Evolutionary conservation across 306 rosid genomes (phyloP), one percentile per base, ranked within the genome.

Genomic region (Senna tora): DNA sequence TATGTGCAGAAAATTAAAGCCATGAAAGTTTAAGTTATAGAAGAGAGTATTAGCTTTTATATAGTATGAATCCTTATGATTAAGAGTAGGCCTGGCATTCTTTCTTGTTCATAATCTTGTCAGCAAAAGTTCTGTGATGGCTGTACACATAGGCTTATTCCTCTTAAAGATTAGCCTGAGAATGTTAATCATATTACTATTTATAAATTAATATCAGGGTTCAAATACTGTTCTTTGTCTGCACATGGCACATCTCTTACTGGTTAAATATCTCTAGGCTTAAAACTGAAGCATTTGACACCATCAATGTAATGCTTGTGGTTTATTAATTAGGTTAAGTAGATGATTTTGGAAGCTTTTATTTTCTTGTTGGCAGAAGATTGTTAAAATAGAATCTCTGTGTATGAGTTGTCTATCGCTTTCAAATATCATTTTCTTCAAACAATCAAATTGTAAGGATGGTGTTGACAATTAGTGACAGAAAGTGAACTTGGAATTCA

Each of bases 1-100:
- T 87, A 0, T 93, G 98, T 73, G 74, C 80, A 76, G 85, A 69
- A 61, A n/a, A n/a, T n/a, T n/a, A n/a, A 80, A 79, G 71, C 16
- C 42, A 9, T 16, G 22, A 34, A 64, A 30, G 33, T 74, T 76
- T 25, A 57, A 43, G 75, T 16, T 53, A n/a, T n/a, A 36, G 17
- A 74, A 62, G 51, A 61, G 25, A 71, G 7, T 8, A 25, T 11
- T 9, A 5, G 39, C 51, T 39, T 1, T 8, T 7, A 2, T 59
- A 45, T 41, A 55, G 45, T 59, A 3, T 59, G n/a, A 41, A 59
- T 59, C 28, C 28, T 34, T 33, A 7, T 72, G 34, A 39, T 47
- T 54, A 60, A 54, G 52, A 62, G 46, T 64, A 49, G 67, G 66
- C 60, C 71, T 50, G 71, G 76, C 72, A 86, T 86, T 84, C 85